A percentile compares a stretch with the other conserved stretches of the same genome.
Conservation (phyloP, 1,284 basidiomycete genomes). For the Fomitopsis betulina region DNA sequence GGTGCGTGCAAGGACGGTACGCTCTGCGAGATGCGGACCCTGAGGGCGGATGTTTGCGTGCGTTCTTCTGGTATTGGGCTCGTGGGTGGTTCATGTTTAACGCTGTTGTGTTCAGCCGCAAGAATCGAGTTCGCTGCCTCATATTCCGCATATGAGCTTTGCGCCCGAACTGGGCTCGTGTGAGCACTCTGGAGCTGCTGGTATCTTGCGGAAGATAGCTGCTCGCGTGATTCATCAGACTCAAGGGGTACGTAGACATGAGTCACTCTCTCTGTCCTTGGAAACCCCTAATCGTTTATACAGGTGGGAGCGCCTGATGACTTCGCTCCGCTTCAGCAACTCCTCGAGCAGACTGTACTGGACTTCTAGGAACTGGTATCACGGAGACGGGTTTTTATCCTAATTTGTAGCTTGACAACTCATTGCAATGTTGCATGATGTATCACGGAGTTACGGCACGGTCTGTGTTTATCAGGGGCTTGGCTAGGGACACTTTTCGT, state of each 20-base stretch:
- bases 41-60: slow-evolving; percentile 48
- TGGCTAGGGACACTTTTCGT: neutral
- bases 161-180: slow-evolving; percentile 5
- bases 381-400: neutral
- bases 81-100: neutral
- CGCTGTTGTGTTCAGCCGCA: neutral
- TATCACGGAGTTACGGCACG: neutral
- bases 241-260: neutral
- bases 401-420: neutral
- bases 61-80: slow-evolving; percentile 5
- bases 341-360: neutral
- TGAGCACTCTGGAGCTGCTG: slow-evolving; percentile 8
- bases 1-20: slow-evolving; percentile 38
- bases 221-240: neutral
- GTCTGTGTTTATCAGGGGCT: neutral
- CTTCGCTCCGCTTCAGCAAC: neutral
- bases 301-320: neutral
- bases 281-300: neutral
- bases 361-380: neutral
- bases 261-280: neutral
- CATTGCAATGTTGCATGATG: neutral
- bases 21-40: slow-evolving; percentile 45
- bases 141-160: slow-evolving; percentile 1
- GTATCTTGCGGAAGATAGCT: slow-evolving; percentile 7
- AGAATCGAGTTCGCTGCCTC: slow-evolving; percentile 4